A percentile compares a stretch with the other conserved stretches of the same genome.
phyloP scores from a whole-genome alignment of 352 stramenopile species.

The Phytopythium litorale region DNA sequence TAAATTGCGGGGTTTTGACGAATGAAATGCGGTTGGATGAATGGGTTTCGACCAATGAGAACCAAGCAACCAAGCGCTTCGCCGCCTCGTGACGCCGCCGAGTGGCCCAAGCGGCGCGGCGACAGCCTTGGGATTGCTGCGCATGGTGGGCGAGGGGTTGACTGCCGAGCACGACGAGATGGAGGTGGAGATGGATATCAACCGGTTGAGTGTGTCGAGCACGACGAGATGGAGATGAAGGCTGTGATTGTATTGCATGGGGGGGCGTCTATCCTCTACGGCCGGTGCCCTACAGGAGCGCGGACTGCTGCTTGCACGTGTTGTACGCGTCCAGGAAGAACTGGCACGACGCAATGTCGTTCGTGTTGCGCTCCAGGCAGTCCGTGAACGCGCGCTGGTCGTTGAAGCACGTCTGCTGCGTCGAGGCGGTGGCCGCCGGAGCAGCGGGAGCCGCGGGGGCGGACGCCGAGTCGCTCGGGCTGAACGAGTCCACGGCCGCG shows the following conservation, averaged over 20 bases:
- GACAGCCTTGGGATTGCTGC: too few species aligned
- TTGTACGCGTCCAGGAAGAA: conserved; percentile 84
- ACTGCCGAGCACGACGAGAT: too few species aligned
- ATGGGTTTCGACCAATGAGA: not conserved
- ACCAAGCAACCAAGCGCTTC: not conserved
- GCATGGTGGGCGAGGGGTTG: too few species aligned
- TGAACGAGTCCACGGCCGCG: conserved; percentile 62
- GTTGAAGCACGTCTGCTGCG: conserved; percentile 36
- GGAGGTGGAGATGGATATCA: too few species aligned
- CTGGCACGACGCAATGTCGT: conserved; percentile 79
- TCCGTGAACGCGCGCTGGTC: conserved; percentile 80
- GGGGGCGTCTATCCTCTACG: too few species aligned
- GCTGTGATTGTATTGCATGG: too few species aligned
- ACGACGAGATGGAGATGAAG: too few species aligned
- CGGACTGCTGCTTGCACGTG: conserved; percentile 77
- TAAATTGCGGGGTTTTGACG: not conserved
- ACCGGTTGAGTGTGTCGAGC: too few species aligned
- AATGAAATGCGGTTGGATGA: not conserved
- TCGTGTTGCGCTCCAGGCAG: conserved; percentile 70
- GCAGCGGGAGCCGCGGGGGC: conserved; percentile 8
- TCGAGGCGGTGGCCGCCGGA: conserved; percentile 5
- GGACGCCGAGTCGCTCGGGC: conserved; percentile 37
- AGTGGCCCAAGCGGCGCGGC: not conserved
- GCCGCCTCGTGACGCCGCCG: not conserved
- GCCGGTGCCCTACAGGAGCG: conserved; percentile 33